Percentiles rank a stretch among this genome's conserved stretches.
phyloP scores from a whole-genome alignment of 371 early-diverging fungal genomes.

The Synchytrium microbalum region DNA sequence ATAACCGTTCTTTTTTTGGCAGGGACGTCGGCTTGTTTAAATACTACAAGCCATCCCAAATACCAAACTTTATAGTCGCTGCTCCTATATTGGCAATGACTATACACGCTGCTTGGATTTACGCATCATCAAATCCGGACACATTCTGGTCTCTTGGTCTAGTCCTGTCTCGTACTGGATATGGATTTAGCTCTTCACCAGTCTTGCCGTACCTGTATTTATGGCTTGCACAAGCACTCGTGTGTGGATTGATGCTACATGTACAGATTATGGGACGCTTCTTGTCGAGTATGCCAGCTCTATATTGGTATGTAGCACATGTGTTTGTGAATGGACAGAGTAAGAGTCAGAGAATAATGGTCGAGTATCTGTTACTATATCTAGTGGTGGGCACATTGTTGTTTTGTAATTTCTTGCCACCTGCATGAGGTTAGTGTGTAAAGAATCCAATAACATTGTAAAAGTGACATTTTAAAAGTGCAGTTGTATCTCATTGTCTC shows the following conservation, averaged over 20 bases:
- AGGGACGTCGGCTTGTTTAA: slow-evolving; percentile 77
- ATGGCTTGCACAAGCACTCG: slow-evolving; percentile 55
- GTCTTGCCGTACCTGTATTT: slow-evolving; percentile 60
- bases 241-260: slow-evolving; percentile 68
- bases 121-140: slow-evolving; percentile 40
- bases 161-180: not conserved
- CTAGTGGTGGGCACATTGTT: slow-evolving; percentile 60
- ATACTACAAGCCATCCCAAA: slow-evolving; percentile 72
- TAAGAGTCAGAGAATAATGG: slow-evolving; percentile 11
- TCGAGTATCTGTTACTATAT: slow-evolving; percentile 62
- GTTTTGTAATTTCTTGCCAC: slow-evolving; percentile 76
- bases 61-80: slow-evolving; percentile 86
- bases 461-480: too few species aligned
- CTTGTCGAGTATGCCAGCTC: slow-evolving; percentile 68
- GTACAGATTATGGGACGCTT: slow-evolving; percentile 85
- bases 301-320: slow-evolving; percentile 76
- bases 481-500: too few species aligned
- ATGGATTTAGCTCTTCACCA: slow-evolving; percentile 1
- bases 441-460: too few species aligned
- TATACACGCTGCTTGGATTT: slow-evolving; percentile 47
- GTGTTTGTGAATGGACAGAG: slow-evolving; percentile 1
- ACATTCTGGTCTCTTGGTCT: slow-evolving; percentile 51
- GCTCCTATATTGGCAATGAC: slow-evolving; percentile 68
- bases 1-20: not conserved
- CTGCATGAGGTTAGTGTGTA: slow-evolving; percentile 62